Evolutionary conservation across 495 filamentous ascomycete species (phyloP).

Genomic region (Pseudoneurospora amorphoporcata): DNA sequence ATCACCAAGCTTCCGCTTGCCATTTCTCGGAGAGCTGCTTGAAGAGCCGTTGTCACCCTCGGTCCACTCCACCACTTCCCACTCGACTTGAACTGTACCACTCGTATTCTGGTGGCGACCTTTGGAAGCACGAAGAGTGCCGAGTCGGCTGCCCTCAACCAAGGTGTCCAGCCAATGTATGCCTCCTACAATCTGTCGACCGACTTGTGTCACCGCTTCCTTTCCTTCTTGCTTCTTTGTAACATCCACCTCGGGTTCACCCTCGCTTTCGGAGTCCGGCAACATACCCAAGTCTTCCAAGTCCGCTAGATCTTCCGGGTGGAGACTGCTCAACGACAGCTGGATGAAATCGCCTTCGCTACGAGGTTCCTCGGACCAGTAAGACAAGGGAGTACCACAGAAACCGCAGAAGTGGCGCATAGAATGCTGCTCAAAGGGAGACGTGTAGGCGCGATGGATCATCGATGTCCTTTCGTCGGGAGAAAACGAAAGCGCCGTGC

Average conservation of each 20-base stretch:
- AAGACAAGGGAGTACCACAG: conserved; percentile 72
- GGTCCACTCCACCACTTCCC: conserved; percentile 75
- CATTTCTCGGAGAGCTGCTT: conserved; percentile 17
- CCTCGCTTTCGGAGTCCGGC: conserved; percentile 32
- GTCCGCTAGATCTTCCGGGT: conserved; percentile 50
- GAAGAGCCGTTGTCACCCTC: conserved; percentile 45
- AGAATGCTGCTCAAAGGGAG: conserved; percentile 44
- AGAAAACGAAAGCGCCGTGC: conserved; percentile 58
- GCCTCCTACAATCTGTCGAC: conserved; percentile 34
- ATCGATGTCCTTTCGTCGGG: conserved; percentile 62
- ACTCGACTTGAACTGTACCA: conserved; percentile 56
- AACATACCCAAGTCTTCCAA: conserved; percentile 61
- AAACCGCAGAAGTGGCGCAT: conserved; percentile 81
- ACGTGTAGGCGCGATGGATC: conserved; percentile 64
- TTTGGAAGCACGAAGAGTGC: conserved; percentile 50
- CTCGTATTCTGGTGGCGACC: conserved; percentile 46
- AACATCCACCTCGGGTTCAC: conserved; percentile 24
- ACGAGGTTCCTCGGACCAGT: conserved; percentile 63
- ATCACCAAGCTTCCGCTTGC: conserved; percentile 46
- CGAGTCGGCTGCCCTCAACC: conserved; percentile 62
- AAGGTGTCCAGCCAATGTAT: conserved; percentile 78
- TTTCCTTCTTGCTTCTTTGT: conserved; percentile 4
- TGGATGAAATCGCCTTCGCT: conserved; percentile 65
- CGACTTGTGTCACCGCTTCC: conserved; percentile 10
- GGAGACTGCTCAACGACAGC: conserved; percentile 62